These are phyloP conservation scores for Tricladium varicosporioides DNA, from an alignment of 2,329 filamentous ascomycete genomes.

Conservation along the genomic window DNA sequence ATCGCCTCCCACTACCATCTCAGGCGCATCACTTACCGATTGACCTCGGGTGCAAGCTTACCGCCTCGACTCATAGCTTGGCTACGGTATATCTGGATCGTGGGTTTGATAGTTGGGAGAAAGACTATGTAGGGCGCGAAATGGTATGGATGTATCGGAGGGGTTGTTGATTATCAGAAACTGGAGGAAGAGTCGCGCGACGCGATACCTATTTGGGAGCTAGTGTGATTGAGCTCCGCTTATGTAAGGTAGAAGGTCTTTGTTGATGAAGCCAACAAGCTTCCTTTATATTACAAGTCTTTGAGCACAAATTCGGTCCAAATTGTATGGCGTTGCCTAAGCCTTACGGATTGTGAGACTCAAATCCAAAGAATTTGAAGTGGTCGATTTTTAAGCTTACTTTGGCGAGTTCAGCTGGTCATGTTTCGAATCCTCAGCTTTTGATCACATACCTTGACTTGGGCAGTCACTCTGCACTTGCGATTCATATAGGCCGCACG, in stretches of 20 bases:
- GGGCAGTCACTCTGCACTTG: no score
- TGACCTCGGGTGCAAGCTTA: slow-evolving; percentile 99
- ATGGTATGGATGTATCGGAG: not conserved
- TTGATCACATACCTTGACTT: no score
- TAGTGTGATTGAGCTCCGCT: not conserved
- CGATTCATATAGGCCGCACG: no score
- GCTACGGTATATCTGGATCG: slow-evolving; percentile 26
- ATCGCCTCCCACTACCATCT: not conserved
- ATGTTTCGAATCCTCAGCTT: no score
- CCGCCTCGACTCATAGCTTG: slow-evolving; percentile 93
- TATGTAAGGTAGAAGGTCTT: not conserved
- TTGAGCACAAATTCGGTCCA: no score
- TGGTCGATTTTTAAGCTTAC: no score
- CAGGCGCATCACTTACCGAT: slow-evolving; percentile 66
- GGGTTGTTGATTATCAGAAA: not conserved
- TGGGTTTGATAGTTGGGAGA: slow-evolving; percentile 25
- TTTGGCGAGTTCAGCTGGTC: no score
- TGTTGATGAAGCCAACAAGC: not conserved
- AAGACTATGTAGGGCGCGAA: slow-evolving; percentile 8
- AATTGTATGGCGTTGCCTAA: no score
- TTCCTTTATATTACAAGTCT: not conserved
- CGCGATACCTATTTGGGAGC: not conserved
- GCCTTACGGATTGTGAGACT: no score
- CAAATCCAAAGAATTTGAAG: no score
- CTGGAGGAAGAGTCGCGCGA: not conserved